These are phyloP conservation scores for Pontederia crassipes DNA, from an alignment of 176 grass and related monocot genomes.

Conservation along the genomic window DNA sequence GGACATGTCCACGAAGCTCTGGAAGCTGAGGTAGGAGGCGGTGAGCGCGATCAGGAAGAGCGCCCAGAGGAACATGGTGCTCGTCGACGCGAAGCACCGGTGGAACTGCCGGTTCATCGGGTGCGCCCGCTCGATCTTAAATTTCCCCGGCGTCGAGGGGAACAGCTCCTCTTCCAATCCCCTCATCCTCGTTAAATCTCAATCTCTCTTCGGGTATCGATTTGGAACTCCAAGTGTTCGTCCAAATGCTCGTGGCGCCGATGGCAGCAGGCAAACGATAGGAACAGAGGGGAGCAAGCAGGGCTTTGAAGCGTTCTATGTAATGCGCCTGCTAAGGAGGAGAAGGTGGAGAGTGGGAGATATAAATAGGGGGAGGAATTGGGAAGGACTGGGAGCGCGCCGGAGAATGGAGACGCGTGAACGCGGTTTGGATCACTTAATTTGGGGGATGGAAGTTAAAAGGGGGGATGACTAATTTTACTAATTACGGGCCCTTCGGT, in stretches of 20 bases:
- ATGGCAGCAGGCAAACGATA: no score
- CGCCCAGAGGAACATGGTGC: slow-evolving; percentile 64
- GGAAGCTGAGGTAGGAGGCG: slow-evolving; percentile 62
- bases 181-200: slow-evolving; percentile 23
- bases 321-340: slow-evolving; percentile 19
- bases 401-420: background rate
- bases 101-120: slow-evolving; percentile 36
- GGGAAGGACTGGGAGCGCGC: background rate
- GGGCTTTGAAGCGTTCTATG: background rate
- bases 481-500: no score
- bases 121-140: slow-evolving; percentile 47
- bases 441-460: no score
- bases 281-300: slow-evolving; percentile 2
- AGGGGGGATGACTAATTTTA: no score
- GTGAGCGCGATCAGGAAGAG: slow-evolving; percentile 49
- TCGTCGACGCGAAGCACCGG: slow-evolving; percentile 72
- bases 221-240: background rate
- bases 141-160: slow-evolving; percentile 68
- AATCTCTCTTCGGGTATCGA: background rate
- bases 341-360: background rate
- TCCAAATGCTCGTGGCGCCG: no score
- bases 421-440: background rate
- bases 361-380: slow-evolving; percentile 26
- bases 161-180: slow-evolving; percentile 45
- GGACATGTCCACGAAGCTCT: slow-evolving; percentile 40